Evolutionary conservation across 176 grass and related monocot species (phyloP).

Genomic region (Lolium perenne): DNA sequence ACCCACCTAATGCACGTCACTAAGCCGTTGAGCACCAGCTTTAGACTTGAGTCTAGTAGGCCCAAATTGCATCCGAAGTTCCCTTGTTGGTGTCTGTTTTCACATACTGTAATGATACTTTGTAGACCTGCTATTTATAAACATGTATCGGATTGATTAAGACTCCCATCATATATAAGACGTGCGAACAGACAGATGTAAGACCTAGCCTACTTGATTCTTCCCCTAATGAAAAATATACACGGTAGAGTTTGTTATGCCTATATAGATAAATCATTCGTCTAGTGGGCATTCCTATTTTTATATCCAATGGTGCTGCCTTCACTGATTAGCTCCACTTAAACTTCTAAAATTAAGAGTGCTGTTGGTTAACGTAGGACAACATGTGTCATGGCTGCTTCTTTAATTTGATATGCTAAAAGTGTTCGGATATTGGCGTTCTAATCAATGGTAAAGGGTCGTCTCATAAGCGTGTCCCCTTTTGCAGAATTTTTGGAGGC

Average conservation of each 20-base stretch:
- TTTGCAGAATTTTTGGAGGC: background rate
- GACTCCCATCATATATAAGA: background rate
- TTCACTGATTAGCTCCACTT: background rate
- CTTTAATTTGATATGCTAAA: slow-evolving; percentile 1
- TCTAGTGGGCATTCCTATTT: background rate
- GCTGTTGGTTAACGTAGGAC: slow-evolving; percentile 7
- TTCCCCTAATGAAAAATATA: background rate
- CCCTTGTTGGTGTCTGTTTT: background rate
- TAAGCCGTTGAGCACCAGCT: background rate
- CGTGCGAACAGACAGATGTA: slow-evolving; percentile 31
- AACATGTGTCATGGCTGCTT: background rate
- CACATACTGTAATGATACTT: background rate
- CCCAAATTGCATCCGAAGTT: background rate
- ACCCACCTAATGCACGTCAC: background rate
- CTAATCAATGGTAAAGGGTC: background rate
- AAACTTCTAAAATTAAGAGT: slow-evolving; percentile 24
- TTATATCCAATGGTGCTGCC: slow-evolving; percentile 1
- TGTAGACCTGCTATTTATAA: slow-evolving; percentile 1
- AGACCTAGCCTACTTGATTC: slow-evolving; percentile 52
- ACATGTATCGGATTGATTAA: slow-evolving; percentile 27
- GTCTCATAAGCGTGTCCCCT: background rate
- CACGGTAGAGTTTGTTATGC: background rate
- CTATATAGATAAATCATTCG: background rate
- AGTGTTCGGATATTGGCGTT: background rate
- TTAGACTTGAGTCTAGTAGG: background rate